Evolutionary conservation across 73 alveolate genomes (phyloP), one percentile per base, ranked within the genome.

Genomic region (Stentor roeselii): DNA sequence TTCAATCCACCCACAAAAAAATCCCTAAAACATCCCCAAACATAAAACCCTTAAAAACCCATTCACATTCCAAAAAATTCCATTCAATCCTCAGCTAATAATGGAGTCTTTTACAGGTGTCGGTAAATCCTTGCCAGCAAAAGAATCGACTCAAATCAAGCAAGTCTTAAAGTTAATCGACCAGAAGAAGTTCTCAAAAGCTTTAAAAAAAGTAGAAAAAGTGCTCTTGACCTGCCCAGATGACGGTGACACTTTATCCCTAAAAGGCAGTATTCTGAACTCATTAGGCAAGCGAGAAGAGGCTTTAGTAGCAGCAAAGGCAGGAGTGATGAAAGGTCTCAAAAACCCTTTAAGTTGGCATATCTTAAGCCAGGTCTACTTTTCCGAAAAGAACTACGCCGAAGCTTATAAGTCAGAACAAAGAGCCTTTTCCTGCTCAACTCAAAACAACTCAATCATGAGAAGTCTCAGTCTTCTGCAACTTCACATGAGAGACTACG

Each of bases 281-380:
- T 74, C 92, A 11, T 34, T 84, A 41, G 89, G 88, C 78, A 75
- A 38, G 31, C 77, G 80, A 59, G 59, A 27, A 11, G 93, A 88
- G 75, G 91, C 93, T 11, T 59, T 39, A 15, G 93, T 76, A 36
- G 27, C 76, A 1, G 90, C 89, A 35, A 90, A 90, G 86, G 76
- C 80, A 74, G 94, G 92, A 0, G 35, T 91, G 34, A 83, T 88
- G 80, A 84, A 74, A 35, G 83, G 82, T 41, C 6, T 91, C 39
- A 85, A 86, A 82, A 94, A 91, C 78, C 82, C 96, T 82, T 90
- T 93, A 32, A 90, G 96, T 86, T 95, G 99, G 99, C 97, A 95
- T 78, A 90, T 90, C 60, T 90, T 88, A 80, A 97, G 98, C 41
- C 82, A 93, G 83, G 83, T 95, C 59, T 84, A 95, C 75, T 88